These are phyloP conservation scores for Metarhizium brunneum DNA, from an alignment of 2,329 filamentous ascomycete species.

Conservation along the genomic window DNA sequence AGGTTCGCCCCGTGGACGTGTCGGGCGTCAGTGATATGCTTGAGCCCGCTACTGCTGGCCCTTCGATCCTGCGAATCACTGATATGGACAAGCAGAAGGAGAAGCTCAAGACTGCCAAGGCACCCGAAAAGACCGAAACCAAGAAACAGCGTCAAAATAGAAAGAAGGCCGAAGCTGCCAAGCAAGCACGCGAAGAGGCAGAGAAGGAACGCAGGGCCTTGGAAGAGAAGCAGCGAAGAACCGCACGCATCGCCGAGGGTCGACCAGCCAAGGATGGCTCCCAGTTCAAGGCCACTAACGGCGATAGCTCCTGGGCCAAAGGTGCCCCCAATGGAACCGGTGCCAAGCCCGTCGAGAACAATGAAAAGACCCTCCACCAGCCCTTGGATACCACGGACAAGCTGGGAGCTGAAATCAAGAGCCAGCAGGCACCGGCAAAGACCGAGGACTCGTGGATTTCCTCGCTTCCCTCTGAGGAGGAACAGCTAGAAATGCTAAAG, in stretches of 20 bases:
- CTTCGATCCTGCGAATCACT: slow-evolving; percentile 71
- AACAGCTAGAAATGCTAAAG: slow-evolving; percentile 50
- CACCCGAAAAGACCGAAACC: slow-evolving; percentile 61
- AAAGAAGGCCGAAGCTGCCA: slow-evolving; percentile 76
- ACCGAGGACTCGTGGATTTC: slow-evolving; percentile 36
- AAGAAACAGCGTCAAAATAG: slow-evolving; percentile 96
- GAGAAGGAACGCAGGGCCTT: slow-evolving; percentile 69
- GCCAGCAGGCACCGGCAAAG: slow-evolving; percentile 21
- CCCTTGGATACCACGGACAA: slow-evolving; percentile 51
- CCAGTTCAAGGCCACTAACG: slow-evolving; percentile 40
- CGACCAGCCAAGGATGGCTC: slow-evolving; percentile 75
- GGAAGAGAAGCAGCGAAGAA: slow-evolving; percentile 74
- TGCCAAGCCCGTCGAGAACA: slow-evolving; percentile 22
- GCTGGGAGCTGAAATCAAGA: slow-evolving; percentile 18
- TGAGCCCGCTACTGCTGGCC: slow-evolving; percentile 57
- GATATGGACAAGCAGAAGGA: slow-evolving; percentile 54
- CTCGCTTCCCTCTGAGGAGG: slow-evolving; percentile 49
- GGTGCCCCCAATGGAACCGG: slow-evolving; percentile 23
- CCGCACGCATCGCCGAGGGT: slow-evolving; percentile 73
- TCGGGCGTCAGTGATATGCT: slow-evolving; percentile 87
- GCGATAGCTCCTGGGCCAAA: slow-evolving; percentile 33
- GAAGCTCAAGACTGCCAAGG: slow-evolving; percentile 54
- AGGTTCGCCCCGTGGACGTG: slow-evolving; percentile 44
- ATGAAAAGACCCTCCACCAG: slow-evolving; percentile 26
- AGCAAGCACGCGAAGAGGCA: slow-evolving; percentile 62